Evolutionary conservation across 495 filamentous ascomycete genomes (phyloP).

Genomic region (Aspergillus nanangensis): DNA sequence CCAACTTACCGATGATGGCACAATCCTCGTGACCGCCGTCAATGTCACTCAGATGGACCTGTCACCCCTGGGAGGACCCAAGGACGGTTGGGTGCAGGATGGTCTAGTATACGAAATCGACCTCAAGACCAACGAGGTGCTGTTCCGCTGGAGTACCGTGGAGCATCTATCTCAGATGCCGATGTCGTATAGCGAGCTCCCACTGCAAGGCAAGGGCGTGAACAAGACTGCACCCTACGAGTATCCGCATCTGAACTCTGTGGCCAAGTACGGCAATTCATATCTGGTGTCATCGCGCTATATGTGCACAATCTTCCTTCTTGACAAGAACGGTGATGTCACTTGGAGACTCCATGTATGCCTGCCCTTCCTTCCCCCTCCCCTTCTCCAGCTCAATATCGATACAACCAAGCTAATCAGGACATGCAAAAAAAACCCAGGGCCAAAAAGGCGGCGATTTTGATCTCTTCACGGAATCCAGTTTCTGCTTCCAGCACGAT

Average conservation of each 20-base stretch:
- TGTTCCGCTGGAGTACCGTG: slow-evolving; percentile 34
- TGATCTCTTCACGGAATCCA: slow-evolving; percentile 12
- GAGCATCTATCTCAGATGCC: slow-evolving; percentile 24
- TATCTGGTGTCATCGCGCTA: slow-evolving; percentile 35
- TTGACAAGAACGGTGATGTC: slow-evolving; percentile 26
- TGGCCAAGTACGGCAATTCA: slow-evolving; percentile 27
- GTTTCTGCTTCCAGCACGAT: slow-evolving; percentile 29
- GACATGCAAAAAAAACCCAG: slow-evolving; percentile 5
- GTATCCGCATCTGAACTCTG: slow-evolving; percentile 37
- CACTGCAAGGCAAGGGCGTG: slow-evolving; percentile 9
- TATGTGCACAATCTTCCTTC: slow-evolving; percentile 30
- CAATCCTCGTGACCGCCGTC: slow-evolving; percentile 48
- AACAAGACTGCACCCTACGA: slow-evolving; percentile 28
- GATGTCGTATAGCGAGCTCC: slow-evolving; percentile 8
- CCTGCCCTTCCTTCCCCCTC: not conserved
- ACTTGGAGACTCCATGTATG: slow-evolving; percentile 35
- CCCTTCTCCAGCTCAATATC: not conserved
- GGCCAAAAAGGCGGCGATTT: slow-evolving; percentile 37
- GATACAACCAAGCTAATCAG: not conserved
- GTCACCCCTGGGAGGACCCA: slow-evolving; percentile 34
- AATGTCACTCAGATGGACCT: slow-evolving; percentile 43
- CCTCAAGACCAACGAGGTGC: slow-evolving; percentile 32
- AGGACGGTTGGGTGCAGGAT: slow-evolving; percentile 47
- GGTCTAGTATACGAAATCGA: slow-evolving; percentile 45
- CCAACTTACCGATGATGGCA: slow-evolving; percentile 37